Evolutionary conservation across 2,329 filamentous ascomycete species (phyloP).

Genomic region (Fusarium nematophilum): DNA sequence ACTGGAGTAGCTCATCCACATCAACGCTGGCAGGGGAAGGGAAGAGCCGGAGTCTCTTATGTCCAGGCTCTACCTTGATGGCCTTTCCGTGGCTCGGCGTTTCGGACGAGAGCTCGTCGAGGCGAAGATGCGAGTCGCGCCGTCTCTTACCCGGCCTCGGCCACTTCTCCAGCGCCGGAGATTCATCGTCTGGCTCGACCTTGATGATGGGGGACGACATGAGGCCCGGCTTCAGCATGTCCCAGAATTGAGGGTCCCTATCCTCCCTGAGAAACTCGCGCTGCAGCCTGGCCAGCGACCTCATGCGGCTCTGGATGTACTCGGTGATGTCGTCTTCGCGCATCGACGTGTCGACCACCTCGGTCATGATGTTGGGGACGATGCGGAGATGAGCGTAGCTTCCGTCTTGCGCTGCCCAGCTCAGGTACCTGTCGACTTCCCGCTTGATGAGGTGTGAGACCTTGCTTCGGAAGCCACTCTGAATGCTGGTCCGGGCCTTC

Average conservation of each 20-base stretch:
- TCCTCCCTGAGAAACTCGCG: conserved; percentile 49
- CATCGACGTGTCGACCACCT: conserved; percentile 48
- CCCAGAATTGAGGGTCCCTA: conserved; percentile 47
- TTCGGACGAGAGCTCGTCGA: conserved; percentile 25
- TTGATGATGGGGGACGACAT: conserved; percentile 35
- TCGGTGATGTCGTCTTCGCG: conserved; percentile 47
- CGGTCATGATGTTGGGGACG: conserved; percentile 54
- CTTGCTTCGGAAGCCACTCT: conserved; percentile 49
- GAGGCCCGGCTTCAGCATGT: conserved; percentile 38
- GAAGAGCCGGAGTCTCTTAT: conserved; percentile 22
- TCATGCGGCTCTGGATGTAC: conserved; percentile 52
- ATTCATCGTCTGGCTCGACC: conserved; percentile 28
- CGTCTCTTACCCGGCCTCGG: conserved; percentile 6
- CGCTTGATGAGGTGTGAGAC: conserved; percentile 49
- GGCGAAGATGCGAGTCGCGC: not conserved
- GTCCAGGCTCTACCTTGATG: conserved; percentile 23
- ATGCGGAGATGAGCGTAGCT: conserved; percentile 49
- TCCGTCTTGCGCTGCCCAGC: conserved; percentile 57
- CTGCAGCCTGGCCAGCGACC: conserved; percentile 50
- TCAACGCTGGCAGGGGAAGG: not conserved
- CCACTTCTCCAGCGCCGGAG: conserved; percentile 15
- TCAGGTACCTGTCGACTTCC: conserved; percentile 50
- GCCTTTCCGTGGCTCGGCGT: conserved; percentile 1
- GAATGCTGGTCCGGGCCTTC: conserved; percentile 48
- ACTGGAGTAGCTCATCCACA: conserved; percentile 18